Percentiles rank a stretch among this genome's conserved stretches.
phyloP scores from a whole-genome alignment of 1,284 basidiomycete species.

The Porodaedalea pini region DNA sequence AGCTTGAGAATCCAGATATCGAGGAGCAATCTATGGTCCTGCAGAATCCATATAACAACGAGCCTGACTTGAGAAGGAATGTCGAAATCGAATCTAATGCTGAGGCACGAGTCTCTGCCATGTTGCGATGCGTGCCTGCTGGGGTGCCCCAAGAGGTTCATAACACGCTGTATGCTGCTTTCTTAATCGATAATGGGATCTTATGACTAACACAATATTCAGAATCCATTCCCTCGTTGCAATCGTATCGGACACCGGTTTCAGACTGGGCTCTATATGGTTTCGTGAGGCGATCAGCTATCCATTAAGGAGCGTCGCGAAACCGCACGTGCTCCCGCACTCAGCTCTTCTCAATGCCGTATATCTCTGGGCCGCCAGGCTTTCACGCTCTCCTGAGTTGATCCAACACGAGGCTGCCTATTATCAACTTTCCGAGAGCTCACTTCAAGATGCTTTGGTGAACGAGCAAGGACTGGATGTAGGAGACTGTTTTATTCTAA shows the following conservation, averaged over 20 bases:
- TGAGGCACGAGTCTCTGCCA: background rate
- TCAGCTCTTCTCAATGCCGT: constrained; percentile 45
- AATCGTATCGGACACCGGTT: constrained; percentile 28
- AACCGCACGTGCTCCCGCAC: constrained; percentile 41
- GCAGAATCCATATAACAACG: constrained; percentile 14
- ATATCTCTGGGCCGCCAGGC: constrained; percentile 47
- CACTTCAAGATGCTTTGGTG: constrained; percentile 33
- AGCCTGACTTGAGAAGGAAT: no score
- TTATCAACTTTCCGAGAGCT: constrained; percentile 41
- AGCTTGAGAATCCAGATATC: constrained; percentile 14
- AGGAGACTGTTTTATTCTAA: background rate
- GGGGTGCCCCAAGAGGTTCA: background rate
- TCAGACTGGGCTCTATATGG: constrained; percentile 34
- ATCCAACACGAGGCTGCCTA: constrained; percentile 35
- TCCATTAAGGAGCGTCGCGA: constrained; percentile 27
- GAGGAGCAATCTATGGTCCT: background rate
- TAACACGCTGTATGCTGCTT: background rate
- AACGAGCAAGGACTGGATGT: constrained; percentile 31
- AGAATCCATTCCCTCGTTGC: constrained; percentile 22
- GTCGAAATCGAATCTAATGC: no score
- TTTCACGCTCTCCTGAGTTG: constrained; percentile 30
- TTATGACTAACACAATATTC: no score
- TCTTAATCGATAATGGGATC: background rate
- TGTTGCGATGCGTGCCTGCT: background rate
- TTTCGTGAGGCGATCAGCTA: no score